Evolutionary conservation across 192 early-diverging fungal species (phyloP), one percentile per base, ranked within the genome.

Genomic region (Gaertneriomyces sp.): DNA sequence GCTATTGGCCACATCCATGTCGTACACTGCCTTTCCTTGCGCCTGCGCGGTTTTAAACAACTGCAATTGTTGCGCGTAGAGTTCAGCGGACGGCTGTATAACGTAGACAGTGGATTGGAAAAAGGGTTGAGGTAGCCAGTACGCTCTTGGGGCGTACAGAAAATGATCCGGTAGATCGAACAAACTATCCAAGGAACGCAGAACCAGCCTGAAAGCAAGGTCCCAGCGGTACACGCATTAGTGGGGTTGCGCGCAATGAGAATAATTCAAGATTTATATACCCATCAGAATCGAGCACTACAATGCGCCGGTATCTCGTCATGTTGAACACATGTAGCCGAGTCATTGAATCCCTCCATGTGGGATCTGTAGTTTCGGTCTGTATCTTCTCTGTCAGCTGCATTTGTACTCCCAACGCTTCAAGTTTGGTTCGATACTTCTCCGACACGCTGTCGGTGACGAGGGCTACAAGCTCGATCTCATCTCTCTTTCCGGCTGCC

Each of bases 1-100:
- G 10, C 39, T 8, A 42, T 68, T 68, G 4, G 66, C 56, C 4
- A 68, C 52, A 41, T 68, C 58, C 66, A 68, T 68, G 42, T 68
- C 66, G 59, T 53, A 68, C n/a, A 66, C 14, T n/a, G 49, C 40
- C 7, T 47, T 8, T 9, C 59, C 42, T n/a, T 60, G 9, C 7
- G 9, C 19, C 8, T 46, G 7, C 9, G 42, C 53, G 9, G 12
- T n/a, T 7, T 49, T 12, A 8, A 47, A 60, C 44, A 60, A 11
- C 9, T 60, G 9, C 42, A 16, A 12, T 58, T 68, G 66, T 5
- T 11, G 19, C 19, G 43, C 50, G 58, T 53, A 68, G 19, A 61
- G 33, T 8, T 46, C 42, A 16, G 10, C 33, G 4, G 58, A 61
- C 5, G 66, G 66, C 43, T 68, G 57, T 12, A 68, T 47, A 5